These are phyloP conservation scores for Dothiorella sarmentorum DNA, from an alignment of 2,329 filamentous ascomycete species.

Conservation along the genomic window DNA sequence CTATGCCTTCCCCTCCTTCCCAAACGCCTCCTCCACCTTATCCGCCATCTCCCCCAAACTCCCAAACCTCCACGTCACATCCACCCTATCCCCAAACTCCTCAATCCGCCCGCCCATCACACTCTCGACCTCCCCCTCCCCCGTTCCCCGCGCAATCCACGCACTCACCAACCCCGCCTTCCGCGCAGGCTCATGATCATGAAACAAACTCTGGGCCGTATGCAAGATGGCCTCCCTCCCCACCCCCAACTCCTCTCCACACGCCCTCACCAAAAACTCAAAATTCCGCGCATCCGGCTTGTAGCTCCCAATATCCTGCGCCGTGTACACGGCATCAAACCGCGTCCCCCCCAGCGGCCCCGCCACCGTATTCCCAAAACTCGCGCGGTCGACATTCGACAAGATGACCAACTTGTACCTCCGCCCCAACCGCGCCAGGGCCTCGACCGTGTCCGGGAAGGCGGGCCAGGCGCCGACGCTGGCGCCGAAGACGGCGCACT, in stretches of 20 bases:
- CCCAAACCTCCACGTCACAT: constrained; percentile 56
- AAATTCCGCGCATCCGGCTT: constrained; percentile 67
- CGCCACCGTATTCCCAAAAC: constrained; percentile 48
- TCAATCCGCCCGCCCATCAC: constrained; percentile 45
- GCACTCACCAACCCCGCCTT: constrained; percentile 57
- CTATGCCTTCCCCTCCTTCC: constrained; percentile 15
- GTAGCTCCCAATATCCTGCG: constrained; percentile 67
- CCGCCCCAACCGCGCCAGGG: constrained; percentile 47
- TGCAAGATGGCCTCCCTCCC: constrained; percentile 59
- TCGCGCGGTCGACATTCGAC: constrained; percentile 57
- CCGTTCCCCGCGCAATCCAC: constrained; percentile 59
- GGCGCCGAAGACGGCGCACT: constrained; percentile 49
- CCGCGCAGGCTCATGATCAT: constrained; percentile 65
- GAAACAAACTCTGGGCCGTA: constrained; percentile 64
- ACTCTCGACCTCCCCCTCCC: constrained; percentile 36
- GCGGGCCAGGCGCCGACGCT: constrained; percentile 54
- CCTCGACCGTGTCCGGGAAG: constrained; percentile 57
- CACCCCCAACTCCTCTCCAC: constrained; percentile 54
- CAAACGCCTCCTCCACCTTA: constrained; percentile 45
- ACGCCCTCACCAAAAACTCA: constrained; percentile 57
- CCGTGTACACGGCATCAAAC: constrained; percentile 66
- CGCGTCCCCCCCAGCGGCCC: constrained; percentile 51
- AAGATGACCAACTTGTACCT: constrained; percentile 59
- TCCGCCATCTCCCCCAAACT: constrained; percentile 60
- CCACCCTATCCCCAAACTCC: constrained; percentile 26